Conservation (phyloP, 2,329 filamentous ascomycete genomes). For the Pseudogymnoascus sp. region DNA sequence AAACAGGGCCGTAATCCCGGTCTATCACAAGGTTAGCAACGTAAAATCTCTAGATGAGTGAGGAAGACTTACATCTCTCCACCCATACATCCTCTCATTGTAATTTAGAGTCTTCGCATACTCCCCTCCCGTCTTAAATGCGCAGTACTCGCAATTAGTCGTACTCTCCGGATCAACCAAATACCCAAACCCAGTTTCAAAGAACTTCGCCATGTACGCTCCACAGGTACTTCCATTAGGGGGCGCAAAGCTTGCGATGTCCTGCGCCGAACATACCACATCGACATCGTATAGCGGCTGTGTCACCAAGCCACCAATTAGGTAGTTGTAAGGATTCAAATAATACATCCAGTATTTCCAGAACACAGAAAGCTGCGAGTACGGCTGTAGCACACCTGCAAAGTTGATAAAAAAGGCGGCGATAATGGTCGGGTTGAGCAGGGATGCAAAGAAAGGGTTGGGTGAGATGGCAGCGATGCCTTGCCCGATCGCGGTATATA, state of each 20-base stretch:
- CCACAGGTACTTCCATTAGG: constrained; percentile 44
- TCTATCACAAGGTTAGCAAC: constrained; percentile 48
- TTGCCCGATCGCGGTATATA: constrained; percentile 55
- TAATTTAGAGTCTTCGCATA: constrained; percentile 55
- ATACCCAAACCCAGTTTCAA: constrained; percentile 30
- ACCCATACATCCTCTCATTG: constrained; percentile 54
- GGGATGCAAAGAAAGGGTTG: constrained; percentile 51
- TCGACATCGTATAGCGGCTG: constrained; percentile 43
- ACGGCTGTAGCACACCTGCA: constrained; percentile 69
- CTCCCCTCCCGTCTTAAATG: constrained; percentile 50
- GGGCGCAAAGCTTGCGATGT: constrained; percentile 40
- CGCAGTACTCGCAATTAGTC: constrained; percentile 51
- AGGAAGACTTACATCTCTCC: constrained; percentile 45
- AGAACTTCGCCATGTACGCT: constrained; percentile 36
- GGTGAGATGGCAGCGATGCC: constrained; percentile 56
- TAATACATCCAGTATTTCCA: constrained; percentile 54
- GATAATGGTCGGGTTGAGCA: constrained; percentile 50
- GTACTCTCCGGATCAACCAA: constrained; percentile 54
- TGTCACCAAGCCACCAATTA: constrained; percentile 49
- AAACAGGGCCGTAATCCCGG: constrained; percentile 37
- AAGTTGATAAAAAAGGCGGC: constrained; percentile 59
- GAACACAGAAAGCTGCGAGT: constrained; percentile 52
- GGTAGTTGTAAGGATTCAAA: constrained; percentile 56
- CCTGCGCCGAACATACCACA: constrained; percentile 40
- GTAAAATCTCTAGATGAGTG: constrained; percentile 45